Percentiles rank a stretch among this genome's conserved stretches.
These are phyloP conservation scores for Cryptococcus sp. DNA, from an alignment of 1,284 basidiomycete species.

Conservation along the genomic window DNA sequence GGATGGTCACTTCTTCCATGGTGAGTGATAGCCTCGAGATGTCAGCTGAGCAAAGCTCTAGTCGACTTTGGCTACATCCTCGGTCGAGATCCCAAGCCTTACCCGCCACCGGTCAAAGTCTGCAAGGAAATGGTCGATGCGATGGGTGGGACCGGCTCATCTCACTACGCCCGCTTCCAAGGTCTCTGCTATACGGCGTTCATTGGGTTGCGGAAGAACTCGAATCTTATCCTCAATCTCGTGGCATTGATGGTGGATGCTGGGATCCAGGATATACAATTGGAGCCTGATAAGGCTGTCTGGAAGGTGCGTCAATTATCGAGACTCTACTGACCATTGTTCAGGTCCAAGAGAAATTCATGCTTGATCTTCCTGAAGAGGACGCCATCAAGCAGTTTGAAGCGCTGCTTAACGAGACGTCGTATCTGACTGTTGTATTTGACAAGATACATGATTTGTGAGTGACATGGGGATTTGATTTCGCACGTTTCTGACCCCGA, in stretches of 20 bases:
- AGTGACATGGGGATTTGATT: not conserved
- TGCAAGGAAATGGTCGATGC: conserved; percentile 99
- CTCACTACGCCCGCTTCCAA: conserved; percentile 93
- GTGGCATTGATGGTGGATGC: conserved; percentile 97
- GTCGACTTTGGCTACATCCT: conserved; percentile 99
- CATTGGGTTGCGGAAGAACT: conserved; percentile 89
- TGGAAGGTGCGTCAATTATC: conserved; percentile 53
- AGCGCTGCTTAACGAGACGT: conserved; percentile 88
- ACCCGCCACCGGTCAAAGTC: conserved; percentile 96
- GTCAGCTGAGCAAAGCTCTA: conserved; percentile 39
- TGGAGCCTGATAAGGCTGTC: conserved; percentile 63
- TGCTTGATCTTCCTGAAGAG: conserved; percentile 88
- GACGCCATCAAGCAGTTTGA: conserved; percentile 98
- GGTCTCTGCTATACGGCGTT: conserved; percentile 95
- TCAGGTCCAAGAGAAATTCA: conserved; percentile 95
- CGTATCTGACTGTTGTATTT: conserved; percentile 88
- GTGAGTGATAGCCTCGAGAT: conserved; percentile 15
- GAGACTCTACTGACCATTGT: not conserved
- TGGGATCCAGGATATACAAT: conserved; percentile 96
- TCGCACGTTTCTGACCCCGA: not conserved
- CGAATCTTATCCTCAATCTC: conserved; percentile 96
- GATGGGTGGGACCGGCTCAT: conserved; percentile 93
- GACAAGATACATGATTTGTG: conserved; percentile 74
- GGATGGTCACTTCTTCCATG: conserved; percentile 68
- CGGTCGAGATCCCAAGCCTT: conserved; percentile 95